phyloP scores from a whole-genome alignment of 75 land plant genomes.

The Azolla pinnata region DNA sequence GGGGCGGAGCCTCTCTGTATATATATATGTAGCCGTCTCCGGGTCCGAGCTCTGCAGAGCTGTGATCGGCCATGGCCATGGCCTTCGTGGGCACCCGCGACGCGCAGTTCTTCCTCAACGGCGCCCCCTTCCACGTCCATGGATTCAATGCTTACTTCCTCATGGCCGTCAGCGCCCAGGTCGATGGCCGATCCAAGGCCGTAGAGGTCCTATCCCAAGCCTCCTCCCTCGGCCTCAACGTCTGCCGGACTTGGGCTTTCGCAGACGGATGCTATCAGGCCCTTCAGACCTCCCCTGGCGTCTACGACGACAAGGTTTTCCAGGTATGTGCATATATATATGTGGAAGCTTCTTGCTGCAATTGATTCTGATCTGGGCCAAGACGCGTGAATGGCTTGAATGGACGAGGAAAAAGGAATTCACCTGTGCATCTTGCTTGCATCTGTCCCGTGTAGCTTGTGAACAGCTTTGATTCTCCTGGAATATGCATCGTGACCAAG shows the following conservation, averaged over 20 bases:
- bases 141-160: conserved; percentile 89
- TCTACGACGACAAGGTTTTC: conserved; percentile 54
- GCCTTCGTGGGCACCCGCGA: conserved; percentile 37
- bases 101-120: conserved; percentile 45
- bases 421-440: too few relatives aligned
- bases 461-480: too few relatives aligned
- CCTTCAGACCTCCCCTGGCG: conserved; percentile 67
- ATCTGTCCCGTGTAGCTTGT: too few relatives aligned
- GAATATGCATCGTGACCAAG: too few relatives aligned
- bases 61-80: conserved; percentile 1
- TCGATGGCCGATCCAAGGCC: conserved; percentile 28
- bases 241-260: conserved; percentile 76
- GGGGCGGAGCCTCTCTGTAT: too few relatives aligned
- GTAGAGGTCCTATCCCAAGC: conserved; percentile 36
- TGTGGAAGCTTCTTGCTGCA: too few relatives aligned
- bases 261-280: conserved; percentile 51
- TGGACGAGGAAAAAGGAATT: too few relatives aligned
- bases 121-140: conserved; percentile 46
- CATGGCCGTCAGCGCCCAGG: conserved; percentile 45
- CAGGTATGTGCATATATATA: conserved; percentile 29
- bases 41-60: too few relatives aligned
- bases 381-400: too few relatives aligned
- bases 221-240: conserved; percentile 38
- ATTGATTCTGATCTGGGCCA: too few relatives aligned
- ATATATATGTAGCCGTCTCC: too few relatives aligned